These are phyloP conservation scores for Blastobotrys peoriensis DNA, from an alignment of 805 yeast species.

Conservation along the genomic window DNA sequence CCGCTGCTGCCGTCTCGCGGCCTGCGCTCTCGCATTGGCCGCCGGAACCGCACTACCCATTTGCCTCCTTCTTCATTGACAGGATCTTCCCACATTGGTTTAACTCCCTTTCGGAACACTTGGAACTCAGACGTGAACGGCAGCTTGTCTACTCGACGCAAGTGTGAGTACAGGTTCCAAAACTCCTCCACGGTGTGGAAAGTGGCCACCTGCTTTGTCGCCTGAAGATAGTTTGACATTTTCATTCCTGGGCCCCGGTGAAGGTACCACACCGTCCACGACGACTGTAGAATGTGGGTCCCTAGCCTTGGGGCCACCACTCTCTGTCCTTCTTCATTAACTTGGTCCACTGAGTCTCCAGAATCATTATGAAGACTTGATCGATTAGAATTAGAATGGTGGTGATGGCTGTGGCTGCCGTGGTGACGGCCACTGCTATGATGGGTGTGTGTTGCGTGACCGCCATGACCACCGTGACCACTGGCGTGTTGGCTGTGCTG, in stretches of 20 bases:
- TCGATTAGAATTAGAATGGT: background rate
- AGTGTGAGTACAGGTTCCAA: conserved; percentile 89
- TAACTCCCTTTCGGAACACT: conserved; percentile 52
- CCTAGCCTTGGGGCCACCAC: conserved; percentile 17
- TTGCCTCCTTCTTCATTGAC: conserved; percentile 55
- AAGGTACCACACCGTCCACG: conserved; percentile 29
- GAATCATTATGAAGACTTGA: background rate
- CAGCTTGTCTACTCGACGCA: conserved; percentile 21
- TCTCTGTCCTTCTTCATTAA: conserved; percentile 7
- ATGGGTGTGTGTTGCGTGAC: no score
- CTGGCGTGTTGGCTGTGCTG: no score
- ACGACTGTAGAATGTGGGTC: conserved; percentile 15
- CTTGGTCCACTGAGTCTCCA: background rate
- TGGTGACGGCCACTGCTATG: background rate
- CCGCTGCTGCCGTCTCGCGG: conserved; percentile 6
- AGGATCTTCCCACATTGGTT: conserved; percentile 67
- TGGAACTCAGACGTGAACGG: conserved; percentile 42
- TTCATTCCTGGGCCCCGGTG: conserved; percentile 25
- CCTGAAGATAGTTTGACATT: conserved; percentile 22
- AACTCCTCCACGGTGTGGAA: conserved; percentile 90
- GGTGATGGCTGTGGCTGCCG: conserved; percentile 1
- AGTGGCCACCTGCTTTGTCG: conserved; percentile 69
- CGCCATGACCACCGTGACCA: no score
- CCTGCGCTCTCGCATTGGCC: conserved; percentile 23
- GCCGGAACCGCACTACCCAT: conserved; percentile 50